phyloP scores from a whole-genome alignment of 2,329 filamentous ascomycete species.

The Sclerotiophoma versabilis region DNA sequence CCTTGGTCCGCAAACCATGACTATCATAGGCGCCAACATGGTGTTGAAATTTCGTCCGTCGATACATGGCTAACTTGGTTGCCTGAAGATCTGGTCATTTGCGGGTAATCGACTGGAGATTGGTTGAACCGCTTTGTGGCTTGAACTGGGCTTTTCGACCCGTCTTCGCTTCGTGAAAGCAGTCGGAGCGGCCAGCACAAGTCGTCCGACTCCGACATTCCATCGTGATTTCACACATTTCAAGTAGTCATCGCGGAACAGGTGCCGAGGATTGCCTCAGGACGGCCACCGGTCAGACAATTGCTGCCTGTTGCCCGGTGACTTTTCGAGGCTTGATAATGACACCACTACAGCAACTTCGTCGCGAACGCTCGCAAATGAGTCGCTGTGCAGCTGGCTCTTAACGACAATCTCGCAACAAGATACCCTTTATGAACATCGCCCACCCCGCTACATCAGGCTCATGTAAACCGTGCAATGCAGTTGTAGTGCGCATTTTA shows the following conservation, averaged over 20 bases:
- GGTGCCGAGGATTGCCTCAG: not conserved
- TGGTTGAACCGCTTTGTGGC: constrained; percentile 10
- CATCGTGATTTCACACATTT: constrained; percentile 1
- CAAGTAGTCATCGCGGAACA: constrained; percentile 7
- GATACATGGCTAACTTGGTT: constrained; percentile 5
- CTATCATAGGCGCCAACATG: not conserved
- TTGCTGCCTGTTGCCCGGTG: constrained; percentile 8
- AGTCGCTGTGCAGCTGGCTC: not conserved
- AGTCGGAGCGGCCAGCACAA: constrained; percentile 7
- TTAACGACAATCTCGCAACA: not conserved
- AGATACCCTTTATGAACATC: not conserved
- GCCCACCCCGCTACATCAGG: not conserved
- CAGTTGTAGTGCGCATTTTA: not conserved
- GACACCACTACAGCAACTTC: not conserved
- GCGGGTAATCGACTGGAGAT: constrained; percentile 8
- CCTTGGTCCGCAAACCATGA: not conserved
- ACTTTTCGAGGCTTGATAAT: constrained; percentile 1
- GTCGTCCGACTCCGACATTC: constrained; percentile 10
- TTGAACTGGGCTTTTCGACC: constrained; percentile 3
- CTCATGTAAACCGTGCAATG: not conserved
- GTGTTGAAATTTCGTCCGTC: constrained; percentile 16
- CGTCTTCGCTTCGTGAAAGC: constrained; percentile 10
- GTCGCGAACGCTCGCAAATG: not conserved
- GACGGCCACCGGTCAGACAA: not conserved
- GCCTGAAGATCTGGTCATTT: constrained; percentile 12